A percentile compares a stretch with the other conserved stretches of the same genome.
These are phyloP conservation scores for Aspergillus biplanus DNA, from an alignment of 495 filamentous ascomycete species.

Conservation along the genomic window DNA sequence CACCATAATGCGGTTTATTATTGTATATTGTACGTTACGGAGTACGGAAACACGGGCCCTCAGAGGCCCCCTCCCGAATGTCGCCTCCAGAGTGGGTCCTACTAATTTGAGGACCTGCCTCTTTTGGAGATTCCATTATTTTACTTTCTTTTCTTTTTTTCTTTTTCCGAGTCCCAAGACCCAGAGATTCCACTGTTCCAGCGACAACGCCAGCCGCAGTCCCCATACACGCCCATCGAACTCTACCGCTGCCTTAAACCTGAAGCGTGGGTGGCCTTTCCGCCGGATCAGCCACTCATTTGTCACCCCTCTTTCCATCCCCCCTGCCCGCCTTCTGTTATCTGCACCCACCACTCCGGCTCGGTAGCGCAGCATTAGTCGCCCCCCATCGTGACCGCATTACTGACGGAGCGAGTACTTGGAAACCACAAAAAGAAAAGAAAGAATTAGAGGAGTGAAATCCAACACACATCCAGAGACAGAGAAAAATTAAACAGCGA, in stretches of 20 bases:
- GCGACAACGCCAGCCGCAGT: constrained; percentile 20
- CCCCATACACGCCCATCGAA: constrained; percentile 20
- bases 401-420: background rate
- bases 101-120: constrained; percentile 13
- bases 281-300: constrained; percentile 21
- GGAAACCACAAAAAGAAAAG: background rate
- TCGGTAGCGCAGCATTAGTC: constrained; percentile 16
- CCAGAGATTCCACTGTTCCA: constrained; percentile 4
- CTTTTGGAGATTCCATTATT: constrained; percentile 9
- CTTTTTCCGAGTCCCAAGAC: constrained; percentile 6
- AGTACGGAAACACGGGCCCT: constrained; percentile 13
- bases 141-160: constrained; percentile 3
- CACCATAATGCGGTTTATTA: background rate
- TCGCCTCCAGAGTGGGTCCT: constrained; percentile 1
- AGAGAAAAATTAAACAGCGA: background rate
- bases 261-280: constrained; percentile 14
- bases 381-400: constrained; percentile 1
- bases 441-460: background rate
- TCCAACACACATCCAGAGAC: background rate
- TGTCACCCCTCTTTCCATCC: constrained; percentile 10
- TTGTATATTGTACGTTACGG: background rate
- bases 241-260: constrained; percentile 19
- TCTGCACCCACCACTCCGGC: constrained; percentile 26
- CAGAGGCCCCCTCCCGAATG: background rate
- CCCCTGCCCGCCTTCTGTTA: constrained; percentile 4